Evolutionary conservation across 2,329 filamentous ascomycete species (phyloP), one percentile per base, ranked within the genome.

Genomic region (Colletotrichum endophyticum): DNA sequence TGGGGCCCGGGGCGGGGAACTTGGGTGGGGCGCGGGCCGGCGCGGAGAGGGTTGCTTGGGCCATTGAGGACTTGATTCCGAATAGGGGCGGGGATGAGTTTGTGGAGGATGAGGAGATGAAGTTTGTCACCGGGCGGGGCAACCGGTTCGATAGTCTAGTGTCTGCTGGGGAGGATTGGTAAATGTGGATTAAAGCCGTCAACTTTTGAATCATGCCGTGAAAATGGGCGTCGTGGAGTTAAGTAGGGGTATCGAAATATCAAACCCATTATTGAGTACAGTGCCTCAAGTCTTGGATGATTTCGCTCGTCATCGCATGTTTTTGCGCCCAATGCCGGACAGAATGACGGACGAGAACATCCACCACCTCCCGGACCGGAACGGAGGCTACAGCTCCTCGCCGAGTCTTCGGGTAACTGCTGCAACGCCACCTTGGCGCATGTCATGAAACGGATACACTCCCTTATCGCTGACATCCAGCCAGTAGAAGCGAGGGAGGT

Each of bases 1-100:
- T 96, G 0, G 94, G 95, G 0, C 94, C 95, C 13, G 94, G 92
- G 1, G 94, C 93, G 1, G 91, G 91, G 1, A 96, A 96, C 82
- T 86, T 96, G 5, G 94, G 94, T 32, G 95, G 95, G 0, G 94
- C 94, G 5, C 90, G 94, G 78, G 81, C 93, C 30, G 94, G 94
- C 1, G 94, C 94, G 0, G 95, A 96, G 85, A 89, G 94, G 66
- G 91, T 95, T 63, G 91, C 92, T 1, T 95, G 93, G 93, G 91
- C 91, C 2, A 88, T 95, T 66, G 90, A 94, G 78, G 92, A 94
- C 77, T 81, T 91, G 13, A 76, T 93, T 12, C 75, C 77, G 36
- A 53, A 74, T n/a, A 62, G 68, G 32, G 57, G 73, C 6, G 76
- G 73, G 6, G 71, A 67, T 13, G 27, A 11, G 9, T 36, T 64